These are phyloP conservation scores for Inonotus obliquus DNA, from an alignment of 1,284 basidiomycete genomes.

Conservation along the genomic window DNA sequence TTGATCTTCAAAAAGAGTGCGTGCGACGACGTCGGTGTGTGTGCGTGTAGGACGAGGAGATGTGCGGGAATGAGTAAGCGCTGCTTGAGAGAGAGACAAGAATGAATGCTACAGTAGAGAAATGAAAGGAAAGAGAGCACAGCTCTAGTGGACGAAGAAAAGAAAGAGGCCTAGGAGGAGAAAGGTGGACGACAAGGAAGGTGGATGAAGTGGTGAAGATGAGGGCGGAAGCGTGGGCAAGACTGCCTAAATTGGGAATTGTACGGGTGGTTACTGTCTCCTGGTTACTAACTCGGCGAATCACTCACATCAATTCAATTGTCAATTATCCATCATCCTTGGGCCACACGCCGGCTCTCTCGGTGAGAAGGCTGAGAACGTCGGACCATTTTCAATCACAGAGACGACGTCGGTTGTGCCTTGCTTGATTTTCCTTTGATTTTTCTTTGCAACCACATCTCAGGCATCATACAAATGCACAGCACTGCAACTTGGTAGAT, in stretches of 20 bases:
- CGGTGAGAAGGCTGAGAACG: neutral
- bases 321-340: neutral
- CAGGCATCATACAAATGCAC: neutral
- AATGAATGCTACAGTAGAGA: neutral
- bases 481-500: no score
- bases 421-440: neutral
- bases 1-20: constrained; percentile 19
- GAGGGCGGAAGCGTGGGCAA: constrained; percentile 26
- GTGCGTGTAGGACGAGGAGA: constrained; percentile 15
- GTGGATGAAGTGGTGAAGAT: constrained; percentile 24
- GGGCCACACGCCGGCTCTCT: neutral
- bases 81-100: constrained; percentile 24
- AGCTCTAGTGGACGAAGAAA: constrained; percentile 26
- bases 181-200: no score
- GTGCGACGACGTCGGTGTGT: constrained; percentile 19
- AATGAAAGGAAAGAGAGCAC: constrained; percentile 26
- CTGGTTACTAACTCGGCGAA: neutral
- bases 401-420: neutral
- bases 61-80: constrained; percentile 25
- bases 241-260: constrained; percentile 48
- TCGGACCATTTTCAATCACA: neutral
- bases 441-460: neutral
- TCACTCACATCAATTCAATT: neutral
- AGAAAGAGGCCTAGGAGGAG: constrained; percentile 23
- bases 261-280: constrained; percentile 18